Percentiles rank a stretch among this genome's conserved stretches.
These are phyloP conservation scores for Phytophthora pisi DNA, from an alignment of 352 stramenopile genomes.

Conservation along the genomic window DNA sequence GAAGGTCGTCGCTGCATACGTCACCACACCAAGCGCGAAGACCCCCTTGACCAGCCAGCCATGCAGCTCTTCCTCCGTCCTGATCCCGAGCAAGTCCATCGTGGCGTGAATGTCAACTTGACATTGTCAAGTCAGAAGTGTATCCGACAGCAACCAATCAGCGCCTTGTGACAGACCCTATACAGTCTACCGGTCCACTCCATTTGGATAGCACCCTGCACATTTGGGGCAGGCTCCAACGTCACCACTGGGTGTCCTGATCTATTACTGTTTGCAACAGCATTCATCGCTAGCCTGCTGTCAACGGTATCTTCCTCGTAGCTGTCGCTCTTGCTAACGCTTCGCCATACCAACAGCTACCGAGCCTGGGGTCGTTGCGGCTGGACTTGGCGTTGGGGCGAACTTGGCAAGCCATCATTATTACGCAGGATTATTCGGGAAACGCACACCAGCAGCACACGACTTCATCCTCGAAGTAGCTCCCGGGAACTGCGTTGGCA, in stretches of 20 bases:
- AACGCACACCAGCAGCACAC: not conserved
- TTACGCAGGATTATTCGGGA: not conserved
- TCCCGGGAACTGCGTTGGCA: conserved; percentile 2
- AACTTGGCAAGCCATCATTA: conserved; percentile 6
- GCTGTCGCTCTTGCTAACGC: not conserved
- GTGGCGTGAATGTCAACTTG: not conserved
- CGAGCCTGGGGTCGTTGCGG: not conserved
- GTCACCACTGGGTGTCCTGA: not conserved
- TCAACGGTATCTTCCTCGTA: not conserved
- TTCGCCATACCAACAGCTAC: not conserved
- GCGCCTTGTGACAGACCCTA: not conserved
- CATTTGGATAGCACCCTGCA: not conserved
- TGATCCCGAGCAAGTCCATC: conserved; percentile 31
- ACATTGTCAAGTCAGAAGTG: not conserved
- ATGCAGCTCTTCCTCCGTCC: conserved; percentile 56
- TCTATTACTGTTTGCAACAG: conserved; percentile 1
- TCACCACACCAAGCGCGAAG: conserved; percentile 61
- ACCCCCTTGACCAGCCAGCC: conserved; percentile 55
- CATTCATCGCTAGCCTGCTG: not conserved
- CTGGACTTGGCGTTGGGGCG: not conserved
- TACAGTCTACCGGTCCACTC: not conserved
- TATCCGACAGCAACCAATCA: conserved; percentile 15
- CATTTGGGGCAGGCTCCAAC: not conserved
- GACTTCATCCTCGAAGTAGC: not conserved
- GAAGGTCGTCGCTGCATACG: conserved; percentile 51